A percentile compares a stretch with the other conserved stretches of the same genome.
Evolutionary conservation across 2,329 filamentous ascomycete species (phyloP).

Genomic region (Colletotrichum sp.): DNA sequence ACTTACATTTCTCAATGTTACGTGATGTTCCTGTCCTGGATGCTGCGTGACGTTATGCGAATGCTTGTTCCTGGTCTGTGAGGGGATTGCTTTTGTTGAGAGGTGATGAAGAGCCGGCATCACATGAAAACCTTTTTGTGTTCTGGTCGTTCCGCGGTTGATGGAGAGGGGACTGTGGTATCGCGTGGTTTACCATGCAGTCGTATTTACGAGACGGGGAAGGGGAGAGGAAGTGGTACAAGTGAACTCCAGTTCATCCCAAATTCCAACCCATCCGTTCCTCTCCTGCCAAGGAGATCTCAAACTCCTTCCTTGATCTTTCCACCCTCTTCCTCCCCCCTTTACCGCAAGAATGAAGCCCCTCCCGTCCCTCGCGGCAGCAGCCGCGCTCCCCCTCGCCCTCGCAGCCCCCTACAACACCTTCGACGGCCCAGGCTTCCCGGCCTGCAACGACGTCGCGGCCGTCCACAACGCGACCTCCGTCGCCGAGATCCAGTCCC

Average conservation of each 20-base stretch:
- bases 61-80: neutral
- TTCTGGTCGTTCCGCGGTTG: neutral
- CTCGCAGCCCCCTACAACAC: conserved; percentile 46
- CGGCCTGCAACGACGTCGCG: conserved; percentile 51
- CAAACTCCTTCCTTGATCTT: neutral
- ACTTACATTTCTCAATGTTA: neutral
- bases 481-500: conserved; percentile 44
- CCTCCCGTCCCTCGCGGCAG: neutral
- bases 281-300: neutral
- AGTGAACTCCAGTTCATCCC: neutral
- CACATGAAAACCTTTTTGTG: neutral
- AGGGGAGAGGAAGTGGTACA: neutral
- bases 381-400: conserved; percentile 25
- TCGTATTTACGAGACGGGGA: neutral
- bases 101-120: neutral
- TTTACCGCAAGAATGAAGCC: neutral
- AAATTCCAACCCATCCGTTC: neutral
- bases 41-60: neutral
- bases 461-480: conserved; percentile 48
- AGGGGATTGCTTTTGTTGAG: neutral
- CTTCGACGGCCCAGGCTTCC: conserved; percentile 53
- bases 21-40: neutral
- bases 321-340: neutral
- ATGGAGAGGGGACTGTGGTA: neutral
- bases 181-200: neutral